These are phyloP conservation scores for Rhizophagus sp. DNA, from an alignment of 192 early-diverging fungal species.

Conservation along the genomic window DNA sequence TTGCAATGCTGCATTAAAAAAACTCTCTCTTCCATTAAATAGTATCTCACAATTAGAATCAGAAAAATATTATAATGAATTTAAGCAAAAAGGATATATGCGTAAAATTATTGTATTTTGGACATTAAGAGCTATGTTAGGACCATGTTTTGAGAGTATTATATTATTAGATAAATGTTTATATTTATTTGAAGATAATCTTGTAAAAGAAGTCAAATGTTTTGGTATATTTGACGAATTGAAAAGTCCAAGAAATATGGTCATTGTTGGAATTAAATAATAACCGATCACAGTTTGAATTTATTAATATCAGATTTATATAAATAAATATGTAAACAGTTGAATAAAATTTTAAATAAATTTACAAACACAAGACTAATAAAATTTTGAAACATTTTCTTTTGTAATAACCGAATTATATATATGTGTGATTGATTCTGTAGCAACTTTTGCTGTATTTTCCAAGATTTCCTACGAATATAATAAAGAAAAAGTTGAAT, in stretches of 20 bases:
- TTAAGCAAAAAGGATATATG: slow-evolving; percentile 33
- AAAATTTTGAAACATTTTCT: neutral
- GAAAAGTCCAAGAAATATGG: neutral
- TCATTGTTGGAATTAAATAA: neutral
- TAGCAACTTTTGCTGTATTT: neutral
- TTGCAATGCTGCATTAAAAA: slow-evolving; percentile 57
- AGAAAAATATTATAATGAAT: slow-evolving; percentile 39
- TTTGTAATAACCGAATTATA: neutral
- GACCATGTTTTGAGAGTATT: slow-evolving; percentile 74
- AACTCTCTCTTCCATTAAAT: slow-evolving; percentile 46
- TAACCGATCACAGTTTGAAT: neutral
- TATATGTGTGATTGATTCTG: neutral
- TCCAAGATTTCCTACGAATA: neutral
- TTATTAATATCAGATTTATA: too few species aligned
- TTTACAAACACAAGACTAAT: too few species aligned
- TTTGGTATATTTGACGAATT: neutral
- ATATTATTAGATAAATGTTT: slow-evolving; percentile 77
- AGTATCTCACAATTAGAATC: slow-evolving; percentile 46
- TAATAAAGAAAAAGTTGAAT: neutral
- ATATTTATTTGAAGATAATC: slow-evolving; percentile 57
- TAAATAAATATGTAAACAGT: too few species aligned
- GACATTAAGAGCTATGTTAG: slow-evolving; percentile 77
- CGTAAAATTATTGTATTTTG: slow-evolving; percentile 72
- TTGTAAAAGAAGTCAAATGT: slow-evolving; percentile 16
- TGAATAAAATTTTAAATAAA: too few species aligned